Evolutionary conservation across 768 basidiomycete genomes (phyloP), one percentile per base, ranked within the genome.

Genomic region (Coprinopsis sp.): DNA sequence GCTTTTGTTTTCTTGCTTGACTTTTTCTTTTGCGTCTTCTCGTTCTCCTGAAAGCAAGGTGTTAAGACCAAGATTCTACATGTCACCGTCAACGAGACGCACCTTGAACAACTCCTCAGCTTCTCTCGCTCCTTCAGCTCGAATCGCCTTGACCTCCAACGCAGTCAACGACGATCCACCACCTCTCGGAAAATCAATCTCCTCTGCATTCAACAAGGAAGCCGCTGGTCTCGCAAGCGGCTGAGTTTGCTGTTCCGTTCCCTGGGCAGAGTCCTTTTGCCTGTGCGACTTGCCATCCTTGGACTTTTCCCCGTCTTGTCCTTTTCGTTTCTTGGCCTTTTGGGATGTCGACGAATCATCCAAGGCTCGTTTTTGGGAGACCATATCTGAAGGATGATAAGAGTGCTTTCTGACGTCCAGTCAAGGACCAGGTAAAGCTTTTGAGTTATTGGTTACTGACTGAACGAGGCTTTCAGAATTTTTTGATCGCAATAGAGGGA

Each of bases 151-250:
- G 44, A 92, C 84, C 64, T 99, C 94, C 6, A 91, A 68, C 25
- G 92, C 85, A 16, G 94, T 96, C 55, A 95, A 77, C 25, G 72
- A 77, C 1, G 91, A 88, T 43, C 95, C 95, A 22, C 95, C 95
- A 22, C 95, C 96, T 55, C 95, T 82, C 47, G 94, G 94, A 66
- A 98, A 99, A 64, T 94, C 91, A 40, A 91, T 77, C 58, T 94
- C 92, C 30, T 91, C 82, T 28, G 70, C 64, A 19, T 24, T 33
- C 27, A 47, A 73, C 56, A 53, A 60, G 66, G 61, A 53, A 8
- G 8, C 30, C 18, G 37, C 25, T 18, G 64, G 53, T 40, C 66
- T 61, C 3, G 63, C 51, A 16, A 8, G 66, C 47, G 16, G 66
- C 62, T 47, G 55, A 31, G 49, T 33, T 33, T 37, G 40, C 10